phyloP scores from a whole-genome alignment of 768 basidiomycete genomes.

The Paxillus rubicundulus region DNA sequence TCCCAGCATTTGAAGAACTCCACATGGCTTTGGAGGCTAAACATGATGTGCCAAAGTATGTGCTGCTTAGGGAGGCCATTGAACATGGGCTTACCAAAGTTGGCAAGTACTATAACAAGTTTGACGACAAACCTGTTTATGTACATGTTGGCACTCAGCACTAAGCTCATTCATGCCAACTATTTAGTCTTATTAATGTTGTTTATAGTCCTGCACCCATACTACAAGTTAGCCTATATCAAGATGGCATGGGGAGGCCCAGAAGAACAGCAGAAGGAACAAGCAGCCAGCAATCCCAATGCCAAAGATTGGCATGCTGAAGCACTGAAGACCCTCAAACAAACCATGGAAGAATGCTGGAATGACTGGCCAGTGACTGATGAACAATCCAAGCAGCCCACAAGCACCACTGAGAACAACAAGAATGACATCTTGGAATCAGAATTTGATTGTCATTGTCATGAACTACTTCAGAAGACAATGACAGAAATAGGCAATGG shows the following conservation, averaged over 20 bases:
- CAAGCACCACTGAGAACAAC: no score
- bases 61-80: conserved; percentile 19
- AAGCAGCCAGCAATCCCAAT: conserved; percentile 2
- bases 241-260: conserved; percentile 27
- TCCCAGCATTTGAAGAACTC: conserved; percentile 29
- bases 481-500: no score
- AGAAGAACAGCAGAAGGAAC: conserved; percentile 20
- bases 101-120: conserved; percentile 24
- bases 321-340: conserved; percentile 1
- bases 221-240: conserved; percentile 32
- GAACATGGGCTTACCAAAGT: conserved; percentile 23
- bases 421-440: no score
- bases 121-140: conserved; percentile 5
- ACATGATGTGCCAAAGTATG: conserved; percentile 2
- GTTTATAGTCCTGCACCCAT: conserved; percentile 28
- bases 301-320: conserved; percentile 16
- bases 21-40: conserved; percentile 29
- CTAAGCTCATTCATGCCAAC: background rate
- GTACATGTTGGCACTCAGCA: conserved; percentile 26
- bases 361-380: background rate
- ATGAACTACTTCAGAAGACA: no score
- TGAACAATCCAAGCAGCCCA: no score
- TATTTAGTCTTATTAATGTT: background rate
- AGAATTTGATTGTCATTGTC: no score
- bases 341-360: background rate